These are phyloP conservation scores for Cryptosporidium felis DNA, from an alignment of 169 alveolate species.

Conservation along the genomic window DNA sequence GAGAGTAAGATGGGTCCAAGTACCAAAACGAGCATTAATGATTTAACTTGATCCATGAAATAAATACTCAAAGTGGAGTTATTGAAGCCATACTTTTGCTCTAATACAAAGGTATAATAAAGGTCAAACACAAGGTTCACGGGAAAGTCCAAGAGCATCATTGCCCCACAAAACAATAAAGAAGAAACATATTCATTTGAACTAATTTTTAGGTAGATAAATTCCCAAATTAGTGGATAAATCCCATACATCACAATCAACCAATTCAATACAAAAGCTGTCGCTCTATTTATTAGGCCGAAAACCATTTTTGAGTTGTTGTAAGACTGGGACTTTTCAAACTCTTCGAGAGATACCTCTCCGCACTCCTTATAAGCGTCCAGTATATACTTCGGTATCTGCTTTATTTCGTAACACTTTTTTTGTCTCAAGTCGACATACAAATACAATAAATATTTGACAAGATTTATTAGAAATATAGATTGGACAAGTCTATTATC, in stretches of 20 bases:
- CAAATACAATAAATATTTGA: not conserved
- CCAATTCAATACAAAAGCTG: constrained; percentile 41
- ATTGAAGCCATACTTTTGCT: constrained; percentile 50
- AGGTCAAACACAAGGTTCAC: constrained; percentile 21
- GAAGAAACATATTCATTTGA: constrained; percentile 50
- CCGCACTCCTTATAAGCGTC: constrained; percentile 44
- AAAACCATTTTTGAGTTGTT: constrained; percentile 24
- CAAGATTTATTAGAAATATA: not conserved
- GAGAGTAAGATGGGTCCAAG: constrained; percentile 6
- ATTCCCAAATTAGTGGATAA: constrained; percentile 44
- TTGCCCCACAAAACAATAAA: constrained; percentile 13
- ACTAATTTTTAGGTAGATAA: constrained; percentile 8
- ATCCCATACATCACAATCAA: not conserved
- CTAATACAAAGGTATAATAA: constrained; percentile 44
- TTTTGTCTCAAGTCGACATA: constrained; percentile 54
- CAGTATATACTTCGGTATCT: constrained; percentile 16
- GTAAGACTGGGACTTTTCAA: constrained; percentile 34
- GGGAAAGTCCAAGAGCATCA: constrained; percentile 15
- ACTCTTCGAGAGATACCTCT: constrained; percentile 4
- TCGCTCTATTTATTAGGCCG: not conserved
- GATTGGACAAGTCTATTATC: not conserved
- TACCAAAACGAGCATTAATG: not conserved
- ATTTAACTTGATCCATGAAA: constrained; percentile 25
- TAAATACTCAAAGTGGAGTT: constrained; percentile 13
- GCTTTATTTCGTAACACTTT: constrained; percentile 20